Conservation (phyloP, 768 basidiomycete species). For the Leucosporidium creatinivorum region DNA sequence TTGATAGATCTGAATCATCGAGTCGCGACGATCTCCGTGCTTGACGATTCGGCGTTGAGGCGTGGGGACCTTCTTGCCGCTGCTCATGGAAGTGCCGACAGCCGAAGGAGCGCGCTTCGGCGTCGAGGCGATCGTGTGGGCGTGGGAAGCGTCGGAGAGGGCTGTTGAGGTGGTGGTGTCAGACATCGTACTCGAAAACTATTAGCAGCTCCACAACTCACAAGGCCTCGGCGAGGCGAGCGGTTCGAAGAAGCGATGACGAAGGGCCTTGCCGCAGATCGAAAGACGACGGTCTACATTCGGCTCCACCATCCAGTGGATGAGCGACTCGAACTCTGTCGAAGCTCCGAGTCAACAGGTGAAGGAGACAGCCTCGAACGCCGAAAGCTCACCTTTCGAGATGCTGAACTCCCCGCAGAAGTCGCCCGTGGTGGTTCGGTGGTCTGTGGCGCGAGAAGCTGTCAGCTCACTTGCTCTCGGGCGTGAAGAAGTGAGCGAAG, state of each 20-base stretch:
- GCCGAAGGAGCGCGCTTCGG: neutral
- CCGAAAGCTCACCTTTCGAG: constrained; percentile 8
- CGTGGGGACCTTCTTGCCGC: neutral
- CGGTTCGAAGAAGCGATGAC: constrained; percentile 32
- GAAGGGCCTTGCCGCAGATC: constrained; percentile 24
- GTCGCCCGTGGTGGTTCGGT: constrained; percentile 20
- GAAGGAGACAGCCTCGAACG: too few species aligned
- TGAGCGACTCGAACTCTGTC: constrained; percentile 27
- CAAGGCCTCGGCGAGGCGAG: neutral
- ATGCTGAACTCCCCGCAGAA: constrained; percentile 31
- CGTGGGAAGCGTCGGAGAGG: neutral
- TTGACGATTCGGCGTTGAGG: too few species aligned
- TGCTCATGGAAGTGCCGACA: neutral
- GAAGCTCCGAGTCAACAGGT: neutral
- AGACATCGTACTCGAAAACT: too few species aligned
- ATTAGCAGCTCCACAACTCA: too few species aligned
- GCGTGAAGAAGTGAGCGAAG: constrained; percentile 31
- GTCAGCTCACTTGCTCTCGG: neutral
- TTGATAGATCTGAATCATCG: neutral
- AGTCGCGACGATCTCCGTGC: too few species aligned
- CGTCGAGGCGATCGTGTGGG: neutral
- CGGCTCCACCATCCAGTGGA: constrained; percentile 32
- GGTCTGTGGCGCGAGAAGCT: neutral
- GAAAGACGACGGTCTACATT: constrained; percentile 13
- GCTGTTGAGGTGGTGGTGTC: too few species aligned